Evolutionary conservation across 139 green algal genomes (phyloP).

Genomic region (Yamagishiella unicocca): DNA sequence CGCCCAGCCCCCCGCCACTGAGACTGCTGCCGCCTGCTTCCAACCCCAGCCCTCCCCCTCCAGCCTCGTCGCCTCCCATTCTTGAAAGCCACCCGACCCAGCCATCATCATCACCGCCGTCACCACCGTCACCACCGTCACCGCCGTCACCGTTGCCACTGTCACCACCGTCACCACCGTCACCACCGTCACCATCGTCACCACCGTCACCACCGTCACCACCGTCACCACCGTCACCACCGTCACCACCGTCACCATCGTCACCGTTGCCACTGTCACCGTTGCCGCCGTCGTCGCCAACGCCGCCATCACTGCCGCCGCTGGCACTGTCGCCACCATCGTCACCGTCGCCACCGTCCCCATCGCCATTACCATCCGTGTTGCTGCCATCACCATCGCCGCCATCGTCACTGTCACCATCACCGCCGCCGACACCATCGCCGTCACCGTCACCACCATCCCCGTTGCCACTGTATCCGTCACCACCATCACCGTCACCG

Average conservation of each 20-base stretch:
- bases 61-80: too few species aligned
- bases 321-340: background rate
- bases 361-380: background rate
- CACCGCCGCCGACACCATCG: background rate
- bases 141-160: background rate
- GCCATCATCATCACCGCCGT: background rate
- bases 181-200: slow-evolving; percentile 5
- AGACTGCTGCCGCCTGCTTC: too few species aligned
- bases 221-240: too few species aligned
- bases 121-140: background rate
- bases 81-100: too few species aligned
- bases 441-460: background rate
- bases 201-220: background rate
- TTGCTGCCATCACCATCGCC: background rate
- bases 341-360: background rate
- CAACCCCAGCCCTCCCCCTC: too few species aligned
- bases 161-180: background rate
- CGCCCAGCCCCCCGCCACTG: too few species aligned
- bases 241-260: background rate
- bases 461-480: background rate
- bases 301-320: background rate
- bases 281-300: too few species aligned
- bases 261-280: background rate
- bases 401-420: slow-evolving; percentile 27
- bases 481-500: background rate